Percentiles rank a stretch among this genome's conserved stretches.
Evolutionary conservation across 2,329 filamentous ascomycete genomes (phyloP).

Genomic region (Didymella exigua): DNA sequence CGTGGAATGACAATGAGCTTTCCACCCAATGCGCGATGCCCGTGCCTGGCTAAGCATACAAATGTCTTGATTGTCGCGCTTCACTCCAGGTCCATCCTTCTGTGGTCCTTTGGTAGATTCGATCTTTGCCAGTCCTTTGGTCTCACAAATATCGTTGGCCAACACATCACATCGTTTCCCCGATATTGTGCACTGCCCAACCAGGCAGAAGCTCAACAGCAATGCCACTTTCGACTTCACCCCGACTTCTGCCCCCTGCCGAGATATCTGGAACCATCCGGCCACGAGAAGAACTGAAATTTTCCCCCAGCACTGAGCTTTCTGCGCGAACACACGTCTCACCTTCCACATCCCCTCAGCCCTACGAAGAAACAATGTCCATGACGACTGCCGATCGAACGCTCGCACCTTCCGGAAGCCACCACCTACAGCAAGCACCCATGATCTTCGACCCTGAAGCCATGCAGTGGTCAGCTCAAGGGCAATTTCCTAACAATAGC

Average conservation of each 20-base stretch:
- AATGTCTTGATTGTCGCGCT: slow-evolving; percentile 43
- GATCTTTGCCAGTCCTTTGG: slow-evolving; percentile 29
- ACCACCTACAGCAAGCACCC: slow-evolving; percentile 8
- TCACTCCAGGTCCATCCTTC: slow-evolving; percentile 34
- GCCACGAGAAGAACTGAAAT: slow-evolving; percentile 23
- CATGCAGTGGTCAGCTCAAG: slow-evolving; percentile 32
- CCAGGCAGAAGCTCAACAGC: slow-evolving; percentile 32
- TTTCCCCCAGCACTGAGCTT: slow-evolving; percentile 24
- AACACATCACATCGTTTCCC: slow-evolving; percentile 22
- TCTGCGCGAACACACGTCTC: slow-evolving; percentile 23
- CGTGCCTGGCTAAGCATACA: slow-evolving; percentile 31
- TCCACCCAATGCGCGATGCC: slow-evolving; percentile 30
- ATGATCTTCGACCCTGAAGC: slow-evolving; percentile 23
- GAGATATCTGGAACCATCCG: slow-evolving; percentile 28
- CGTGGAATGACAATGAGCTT: slow-evolving; percentile 42
- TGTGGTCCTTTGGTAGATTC: slow-evolving; percentile 16
- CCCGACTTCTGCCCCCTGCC: slow-evolving; percentile 28
- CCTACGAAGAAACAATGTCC: slow-evolving; percentile 16
- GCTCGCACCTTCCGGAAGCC: slow-evolving; percentile 11
- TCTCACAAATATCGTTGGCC: slow-evolving; percentile 42
- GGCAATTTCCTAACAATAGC: slow-evolving; percentile 16
- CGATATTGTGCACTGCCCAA: slow-evolving; percentile 18
- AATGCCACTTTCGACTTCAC: slow-evolving; percentile 41
- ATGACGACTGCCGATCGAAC: slow-evolving; percentile 24
- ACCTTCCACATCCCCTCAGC: slow-evolving; percentile 18